Conservation (phyloP, 2,329 filamentous ascomycete genomes). For the Arthrinium phaeospermum region DNA sequence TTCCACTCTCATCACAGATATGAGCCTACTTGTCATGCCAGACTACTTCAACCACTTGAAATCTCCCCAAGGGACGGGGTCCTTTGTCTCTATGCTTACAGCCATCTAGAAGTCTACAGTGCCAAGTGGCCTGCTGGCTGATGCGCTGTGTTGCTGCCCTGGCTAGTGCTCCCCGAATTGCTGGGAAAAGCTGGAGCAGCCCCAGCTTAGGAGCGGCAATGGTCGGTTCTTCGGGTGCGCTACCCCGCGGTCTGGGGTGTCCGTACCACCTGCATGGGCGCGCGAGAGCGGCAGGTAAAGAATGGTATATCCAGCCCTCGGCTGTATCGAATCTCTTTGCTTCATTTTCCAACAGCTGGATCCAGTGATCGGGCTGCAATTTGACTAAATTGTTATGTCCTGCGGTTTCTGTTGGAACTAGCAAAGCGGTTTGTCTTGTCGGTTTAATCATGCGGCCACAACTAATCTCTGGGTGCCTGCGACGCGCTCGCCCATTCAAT, state of each 20-base stretch:
- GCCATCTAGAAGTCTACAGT: background rate
- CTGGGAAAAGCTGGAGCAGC: conserved; percentile 17
- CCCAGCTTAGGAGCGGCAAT: conserved; percentile 28
- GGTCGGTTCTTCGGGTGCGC: conserved; percentile 24
- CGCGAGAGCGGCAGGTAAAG: background rate
- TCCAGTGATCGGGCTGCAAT: background rate
- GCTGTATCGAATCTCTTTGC: background rate
- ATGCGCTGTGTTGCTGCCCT: background rate
- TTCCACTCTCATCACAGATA: background rate
- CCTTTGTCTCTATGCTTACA: background rate
- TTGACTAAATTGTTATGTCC: background rate
- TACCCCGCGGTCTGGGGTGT: conserved; percentile 2
- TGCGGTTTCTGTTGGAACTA: background rate
- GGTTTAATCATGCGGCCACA: conserved; percentile 47
- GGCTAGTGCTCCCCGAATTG: conserved; percentile 1
- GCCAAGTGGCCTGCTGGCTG: background rate
- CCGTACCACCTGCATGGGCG: background rate
- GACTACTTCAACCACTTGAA: background rate
- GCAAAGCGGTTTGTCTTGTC: background rate
- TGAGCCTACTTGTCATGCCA: background rate
- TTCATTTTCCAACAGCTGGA: background rate
- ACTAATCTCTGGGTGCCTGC: conserved; percentile 45
- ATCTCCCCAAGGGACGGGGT: background rate
- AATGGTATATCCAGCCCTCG: background rate
- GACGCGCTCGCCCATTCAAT: conserved; percentile 40